These are phyloP conservation scores for Rhodotorula glutinis DNA, from an alignment of 1,284 basidiomycete species.

Conservation along the genomic window DNA sequence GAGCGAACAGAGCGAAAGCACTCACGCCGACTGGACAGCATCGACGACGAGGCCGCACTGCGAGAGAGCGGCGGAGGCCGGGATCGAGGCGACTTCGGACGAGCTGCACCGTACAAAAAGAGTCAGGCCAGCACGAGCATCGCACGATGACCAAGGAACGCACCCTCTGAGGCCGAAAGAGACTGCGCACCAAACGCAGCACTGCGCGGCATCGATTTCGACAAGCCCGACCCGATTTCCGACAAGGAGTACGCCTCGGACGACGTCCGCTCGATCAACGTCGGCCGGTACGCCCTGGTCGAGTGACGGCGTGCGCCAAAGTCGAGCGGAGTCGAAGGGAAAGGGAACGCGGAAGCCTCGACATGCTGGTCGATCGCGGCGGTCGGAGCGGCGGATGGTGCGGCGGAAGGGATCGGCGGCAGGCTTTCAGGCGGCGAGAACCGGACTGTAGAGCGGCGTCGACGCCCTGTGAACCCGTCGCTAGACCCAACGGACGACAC, in stretches of 20 bases:
- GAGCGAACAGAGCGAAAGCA: too few species aligned
- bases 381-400: slow-evolving; percentile 16
- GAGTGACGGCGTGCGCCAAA: slow-evolving; percentile 20
- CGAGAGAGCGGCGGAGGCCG: too few species aligned
- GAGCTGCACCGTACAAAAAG: too few species aligned
- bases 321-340: slow-evolving; percentile 1
- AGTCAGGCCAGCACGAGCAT: too few species aligned
- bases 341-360: slow-evolving; percentile 13
- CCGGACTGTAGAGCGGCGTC: background rate
- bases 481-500: background rate
- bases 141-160: too few species aligned
- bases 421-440: background rate
- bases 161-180: too few species aligned
- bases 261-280: slow-evolving; percentile 7
- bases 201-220: too few species aligned
- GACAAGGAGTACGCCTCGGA: background rate
- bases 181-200: too few species aligned
- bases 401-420: slow-evolving; percentile 16
- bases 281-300: slow-evolving; percentile 23
- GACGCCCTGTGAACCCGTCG: background rate
- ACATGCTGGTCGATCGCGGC: slow-evolving; percentile 3
- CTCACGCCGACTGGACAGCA: too few species aligned
- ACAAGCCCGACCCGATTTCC: background rate
- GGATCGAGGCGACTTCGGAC: too few species aligned
- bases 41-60: too few species aligned